Evolutionary conservation across 768 basidiomycete species (phyloP), one percentile per base, ranked within the genome.

Genomic region (Rhodotorula toruloides): DNA sequence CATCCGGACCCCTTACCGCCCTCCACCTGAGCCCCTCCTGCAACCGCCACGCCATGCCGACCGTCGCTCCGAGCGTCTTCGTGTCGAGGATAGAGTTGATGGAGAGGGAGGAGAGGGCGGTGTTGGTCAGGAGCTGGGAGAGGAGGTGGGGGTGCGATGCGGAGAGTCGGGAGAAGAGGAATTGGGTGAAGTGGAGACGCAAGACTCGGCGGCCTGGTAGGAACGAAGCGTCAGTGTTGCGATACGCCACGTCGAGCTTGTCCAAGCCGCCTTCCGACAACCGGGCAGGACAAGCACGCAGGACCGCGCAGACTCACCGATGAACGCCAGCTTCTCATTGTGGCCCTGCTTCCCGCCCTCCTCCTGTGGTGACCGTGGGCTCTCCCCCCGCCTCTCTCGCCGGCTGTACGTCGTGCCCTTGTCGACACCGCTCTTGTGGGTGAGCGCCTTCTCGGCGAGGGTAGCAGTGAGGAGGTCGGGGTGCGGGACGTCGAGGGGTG

Each of bases 281-380:
- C 25, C 34, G 48, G 3, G 17, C n/a, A 7, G 13, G 11, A 34
- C 29, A 36, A 14, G 37, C 17, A 21, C 36, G 29, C 4, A 14
- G 21, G 12, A 5, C 37, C 36, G n/a, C 2, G 32, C 29, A 32
- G 43, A 36, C 57, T 27, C 17, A 64, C 67, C 67, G 48, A 68
- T 54, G 54, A 68, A 68, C 42, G 62, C 63, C 40, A 68, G 47
- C 62, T 68, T 68, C 67, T 68, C 67, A 43, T 68, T 68, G 49
- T 68, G 61, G 4, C 54, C 67, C n/a, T 50, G 60, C 56, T 27
- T 48, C 12, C 54, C 34, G 12, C 48, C 53, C 53, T 54, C 34
- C 10, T 39, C 55, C 21, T 31, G 50, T n/a, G 19, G 36, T 2
- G 4, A 19, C n/a, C 17, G 27, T 29, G 9, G n/a, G 5, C 12